Evolutionary conservation across 352 stramenopile species (phyloP).

Genomic region (Pythium dissimile): DNA sequence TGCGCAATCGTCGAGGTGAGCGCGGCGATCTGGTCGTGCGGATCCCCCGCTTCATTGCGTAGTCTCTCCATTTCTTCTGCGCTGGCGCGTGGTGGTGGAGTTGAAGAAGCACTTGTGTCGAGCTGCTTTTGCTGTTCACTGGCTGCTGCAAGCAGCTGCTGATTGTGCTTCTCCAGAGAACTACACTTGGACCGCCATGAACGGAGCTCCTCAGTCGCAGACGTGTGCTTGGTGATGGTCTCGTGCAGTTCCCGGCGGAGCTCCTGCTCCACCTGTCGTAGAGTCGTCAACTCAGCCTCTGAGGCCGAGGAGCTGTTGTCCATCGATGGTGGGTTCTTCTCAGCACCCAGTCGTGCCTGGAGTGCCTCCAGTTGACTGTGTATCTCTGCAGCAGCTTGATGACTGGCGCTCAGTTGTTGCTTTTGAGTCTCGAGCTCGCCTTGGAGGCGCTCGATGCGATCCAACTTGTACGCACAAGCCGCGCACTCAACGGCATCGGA

Average conservation of each 20-base stretch:
- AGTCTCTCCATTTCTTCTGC: slow-evolving; percentile 8
- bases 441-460: slow-evolving; percentile 1
- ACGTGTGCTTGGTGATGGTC: background rate
- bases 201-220: background rate
- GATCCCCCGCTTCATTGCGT: slow-evolving; percentile 8
- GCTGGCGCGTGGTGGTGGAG: too few species aligned
- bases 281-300: slow-evolving; percentile 2
- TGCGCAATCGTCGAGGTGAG: slow-evolving; percentile 24
- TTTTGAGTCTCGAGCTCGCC: background rate
- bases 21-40: slow-evolving; percentile 21
- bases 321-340: background rate
- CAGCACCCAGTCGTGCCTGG: background rate
- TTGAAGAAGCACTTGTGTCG: too few species aligned
- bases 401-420: background rate
- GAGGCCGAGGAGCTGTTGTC: background rate
- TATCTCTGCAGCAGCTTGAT: background rate
- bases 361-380: background rate
- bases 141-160: background rate
- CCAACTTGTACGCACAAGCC: background rate
- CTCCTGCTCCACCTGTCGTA: slow-evolving; percentile 4
- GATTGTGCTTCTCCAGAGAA: background rate
- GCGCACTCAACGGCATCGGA: background rate
- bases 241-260: slow-evolving; percentile 2
- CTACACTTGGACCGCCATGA: slow-evolving; percentile 3
- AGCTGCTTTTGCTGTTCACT: background rate